Evolutionary conservation across 352 stramenopile genomes (phyloP).

Genomic region (Phytophthora pluvialis): DNA sequence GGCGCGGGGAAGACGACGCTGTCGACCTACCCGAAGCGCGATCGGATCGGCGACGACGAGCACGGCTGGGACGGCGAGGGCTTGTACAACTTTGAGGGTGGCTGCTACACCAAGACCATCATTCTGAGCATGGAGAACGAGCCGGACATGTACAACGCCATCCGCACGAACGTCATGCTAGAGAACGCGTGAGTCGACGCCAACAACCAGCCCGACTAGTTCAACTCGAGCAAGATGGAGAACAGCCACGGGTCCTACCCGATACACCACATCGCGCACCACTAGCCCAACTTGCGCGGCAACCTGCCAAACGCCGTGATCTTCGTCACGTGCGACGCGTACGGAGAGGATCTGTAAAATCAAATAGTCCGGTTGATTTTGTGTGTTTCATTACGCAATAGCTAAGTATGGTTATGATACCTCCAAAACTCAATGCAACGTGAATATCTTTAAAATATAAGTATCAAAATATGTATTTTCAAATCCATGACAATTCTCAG

Average conservation of each 20-base stretch:
- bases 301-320: constrained; percentile 97
- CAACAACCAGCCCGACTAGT: constrained; percentile 93
- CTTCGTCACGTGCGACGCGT: constrained; percentile 97
- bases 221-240: constrained; percentile 96
- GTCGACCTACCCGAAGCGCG: constrained; percentile 89
- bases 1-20: constrained; percentile 92
- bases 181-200: constrained; percentile 95
- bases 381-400: too few species aligned
- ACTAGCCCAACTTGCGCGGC: constrained; percentile 86
- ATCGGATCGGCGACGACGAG: constrained; percentile 88
- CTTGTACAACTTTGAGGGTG: constrained; percentile 99
- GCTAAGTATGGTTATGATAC: too few species aligned
- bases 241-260: constrained; percentile 98
- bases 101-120: constrained; percentile 99
- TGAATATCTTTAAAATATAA: too few species aligned
- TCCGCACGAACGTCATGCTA: constrained; percentile 95
- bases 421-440: too few species aligned
- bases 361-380: too few species aligned
- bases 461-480: too few species aligned
- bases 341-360: too few species aligned
- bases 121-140: constrained; percentile 96
- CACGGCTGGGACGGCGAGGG: constrained; percentile 98
- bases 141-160: constrained; percentile 97
- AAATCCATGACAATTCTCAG: too few species aligned
- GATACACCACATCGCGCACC: constrained; percentile 98